These are phyloP conservation scores for Citrullus amarus DNA, from an alignment of 306 rosid genomes.

Conservation along the genomic window DNA sequence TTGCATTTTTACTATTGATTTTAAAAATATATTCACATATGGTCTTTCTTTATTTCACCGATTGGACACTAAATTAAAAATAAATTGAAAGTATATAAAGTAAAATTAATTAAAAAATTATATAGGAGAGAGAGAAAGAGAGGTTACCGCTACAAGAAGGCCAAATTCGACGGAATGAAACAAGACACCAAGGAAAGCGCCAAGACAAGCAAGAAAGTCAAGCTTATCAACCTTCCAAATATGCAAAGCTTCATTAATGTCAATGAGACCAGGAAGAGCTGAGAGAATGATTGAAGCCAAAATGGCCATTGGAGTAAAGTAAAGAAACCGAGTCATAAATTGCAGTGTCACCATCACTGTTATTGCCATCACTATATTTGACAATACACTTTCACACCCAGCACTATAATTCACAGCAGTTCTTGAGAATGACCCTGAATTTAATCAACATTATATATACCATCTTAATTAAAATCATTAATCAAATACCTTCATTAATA, in stretches of 20 bases:
- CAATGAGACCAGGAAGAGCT: slow-evolving; percentile 85
- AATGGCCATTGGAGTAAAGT: slow-evolving; percentile 71
- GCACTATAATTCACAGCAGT: slow-evolving; percentile 47
- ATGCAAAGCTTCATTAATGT: slow-evolving; percentile 40
- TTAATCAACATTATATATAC: no score
- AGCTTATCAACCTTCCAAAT: slow-evolving; percentile 82
- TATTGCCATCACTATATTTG: slow-evolving; percentile 45
- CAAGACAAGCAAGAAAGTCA: slow-evolving; percentile 62
- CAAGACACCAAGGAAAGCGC: slow-evolving; percentile 79
- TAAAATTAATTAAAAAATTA: no score
- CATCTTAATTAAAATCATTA: no score
- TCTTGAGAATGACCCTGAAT: slow-evolving; percentile 39
- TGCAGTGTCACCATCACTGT: slow-evolving; percentile 52
- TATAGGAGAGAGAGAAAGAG: no score
- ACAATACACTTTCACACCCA: slow-evolving; percentile 39
- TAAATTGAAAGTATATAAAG: no score
- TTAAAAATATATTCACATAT: no score
- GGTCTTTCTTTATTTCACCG: no score
- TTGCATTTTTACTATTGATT: no score
- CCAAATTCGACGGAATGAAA: slow-evolving; percentile 80
- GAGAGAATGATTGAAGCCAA: slow-evolving; percentile 75
- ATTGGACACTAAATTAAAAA: no score
- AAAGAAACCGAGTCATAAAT: slow-evolving; percentile 56
- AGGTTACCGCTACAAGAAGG: slow-evolving; percentile 60
- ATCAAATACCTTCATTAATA: no score